Conservation (phyloP, 2,329 filamentous ascomycete species). For the Myotisia sp. region DNA sequence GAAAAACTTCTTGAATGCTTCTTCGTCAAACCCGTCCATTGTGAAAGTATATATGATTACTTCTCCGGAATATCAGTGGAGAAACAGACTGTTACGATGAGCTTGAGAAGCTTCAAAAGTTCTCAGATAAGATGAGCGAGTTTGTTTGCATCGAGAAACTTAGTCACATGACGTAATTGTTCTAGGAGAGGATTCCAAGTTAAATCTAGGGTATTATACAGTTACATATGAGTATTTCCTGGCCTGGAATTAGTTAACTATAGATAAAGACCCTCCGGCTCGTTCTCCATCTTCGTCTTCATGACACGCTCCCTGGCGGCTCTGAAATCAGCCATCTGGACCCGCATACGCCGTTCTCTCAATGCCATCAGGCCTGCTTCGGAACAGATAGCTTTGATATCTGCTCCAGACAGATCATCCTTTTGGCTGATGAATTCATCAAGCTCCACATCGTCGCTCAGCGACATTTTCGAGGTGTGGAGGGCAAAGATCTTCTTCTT, state of each 20-base stretch:
- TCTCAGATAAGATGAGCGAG: no score
- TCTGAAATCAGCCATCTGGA: slow-evolving; percentile 97
- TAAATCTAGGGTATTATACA: slow-evolving; percentile 5
- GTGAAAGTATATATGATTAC: no score
- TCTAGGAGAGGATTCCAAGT: no score
- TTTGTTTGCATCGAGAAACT: no score
- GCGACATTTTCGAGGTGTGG: slow-evolving; percentile 96
- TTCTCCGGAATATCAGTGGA: no score
- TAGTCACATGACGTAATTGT: no score
- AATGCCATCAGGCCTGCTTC: slow-evolving; percentile 91
- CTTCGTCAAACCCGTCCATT: slow-evolving; percentile 34
- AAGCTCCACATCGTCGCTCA: slow-evolving; percentile 91
- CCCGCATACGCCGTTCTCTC: slow-evolving; percentile 88
- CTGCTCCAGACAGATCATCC: slow-evolving; percentile 89
- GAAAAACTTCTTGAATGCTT: slow-evolving; percentile 45
- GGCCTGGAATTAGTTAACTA: slow-evolving; percentile 39
- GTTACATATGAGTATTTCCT: no score
- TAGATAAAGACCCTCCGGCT: slow-evolving; percentile 96
- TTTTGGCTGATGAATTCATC: slow-evolving; percentile 98
- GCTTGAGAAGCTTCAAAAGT: no score
- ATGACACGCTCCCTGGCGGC: slow-evolving; percentile 84
- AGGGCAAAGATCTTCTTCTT: slow-evolving; percentile 96
- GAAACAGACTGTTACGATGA: no score
- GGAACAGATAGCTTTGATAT: slow-evolving; percentile 98
- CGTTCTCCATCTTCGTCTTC: slow-evolving; percentile 96